A percentile compares a stretch with the other conserved stretches of the same genome.
Conservation (phyloP, 2,329 filamentous ascomycete species). For the Neonectria magnoliae region DNA sequence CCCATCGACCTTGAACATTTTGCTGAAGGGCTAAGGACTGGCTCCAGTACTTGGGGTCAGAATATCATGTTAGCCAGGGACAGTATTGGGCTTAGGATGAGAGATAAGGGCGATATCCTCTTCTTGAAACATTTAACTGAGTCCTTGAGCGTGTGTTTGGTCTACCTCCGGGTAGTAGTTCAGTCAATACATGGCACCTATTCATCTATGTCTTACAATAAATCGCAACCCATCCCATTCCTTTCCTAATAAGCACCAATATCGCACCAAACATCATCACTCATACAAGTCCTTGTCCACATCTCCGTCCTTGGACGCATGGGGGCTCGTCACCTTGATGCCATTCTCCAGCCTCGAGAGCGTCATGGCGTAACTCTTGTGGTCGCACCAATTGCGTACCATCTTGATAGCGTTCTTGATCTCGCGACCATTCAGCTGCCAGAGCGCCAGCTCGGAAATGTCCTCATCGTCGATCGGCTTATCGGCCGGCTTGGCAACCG, state of each 20-base stretch:
- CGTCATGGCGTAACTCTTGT: constrained; percentile 55
- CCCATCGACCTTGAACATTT: background rate
- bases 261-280: constrained; percentile 4
- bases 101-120: too few species aligned
- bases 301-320: constrained; percentile 49
- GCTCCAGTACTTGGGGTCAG: too few species aligned
- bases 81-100: too few species aligned
- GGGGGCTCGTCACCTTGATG: constrained; percentile 57
- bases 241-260: background rate
- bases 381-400: constrained; percentile 56
- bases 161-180: too few species aligned
- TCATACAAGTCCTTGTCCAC: constrained; percentile 44
- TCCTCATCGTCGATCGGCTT: constrained; percentile 47
- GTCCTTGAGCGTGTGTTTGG: too few species aligned
- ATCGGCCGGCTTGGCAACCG: constrained; percentile 1
- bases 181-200: too few species aligned
- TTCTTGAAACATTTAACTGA: too few species aligned
- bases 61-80: too few species aligned
- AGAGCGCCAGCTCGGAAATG: constrained; percentile 51
- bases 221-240: background rate
- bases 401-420: constrained; percentile 61
- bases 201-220: background rate
- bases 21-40: background rate
- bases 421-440: constrained; percentile 57
- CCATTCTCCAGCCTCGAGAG: constrained; percentile 55